phyloP scores from a whole-genome alignment of 108 stramenopile species.

The Cyclotella kingstonii region DNA sequence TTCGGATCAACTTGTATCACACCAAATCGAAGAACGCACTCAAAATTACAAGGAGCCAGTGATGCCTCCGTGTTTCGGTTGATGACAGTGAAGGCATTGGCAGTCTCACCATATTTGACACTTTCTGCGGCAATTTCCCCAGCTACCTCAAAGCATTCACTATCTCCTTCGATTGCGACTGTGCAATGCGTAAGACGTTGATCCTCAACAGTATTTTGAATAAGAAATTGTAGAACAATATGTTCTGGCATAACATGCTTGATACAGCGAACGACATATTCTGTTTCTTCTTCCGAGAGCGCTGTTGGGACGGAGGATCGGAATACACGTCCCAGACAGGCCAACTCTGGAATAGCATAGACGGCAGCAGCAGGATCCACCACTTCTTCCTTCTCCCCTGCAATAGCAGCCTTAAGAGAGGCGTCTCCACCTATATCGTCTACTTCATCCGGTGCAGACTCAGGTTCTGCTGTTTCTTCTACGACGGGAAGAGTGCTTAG shows the following conservation, averaged over 20 bases:
- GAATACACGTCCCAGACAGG: slow-evolving; percentile 68
- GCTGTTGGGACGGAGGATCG: slow-evolving; percentile 46
- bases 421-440: slow-evolving; percentile 37
- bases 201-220: slow-evolving; percentile 87
- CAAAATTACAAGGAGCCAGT: slow-evolving; percentile 48
- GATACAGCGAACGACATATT: slow-evolving; percentile 74
- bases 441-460: slow-evolving; percentile 12
- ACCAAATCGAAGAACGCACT: slow-evolving; percentile 66
- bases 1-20: slow-evolving; percentile 63
- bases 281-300: slow-evolving; percentile 75
- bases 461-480: slow-evolving; percentile 51
- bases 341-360: slow-evolving; percentile 74
- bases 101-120: slow-evolving; percentile 63
- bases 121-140: slow-evolving; percentile 50
- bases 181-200: slow-evolving; percentile 70
- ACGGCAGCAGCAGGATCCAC: slow-evolving; percentile 60
- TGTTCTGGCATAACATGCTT: slow-evolving; percentile 84
- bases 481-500: slow-evolving; percentile 70
- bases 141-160: slow-evolving; percentile 48
- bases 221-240: slow-evolving; percentile 83
- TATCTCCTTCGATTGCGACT: slow-evolving; percentile 68
- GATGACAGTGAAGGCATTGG: slow-evolving; percentile 65
- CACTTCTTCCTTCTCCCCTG: slow-evolving; percentile 41
- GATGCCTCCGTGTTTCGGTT: slow-evolving; percentile 42
- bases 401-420: slow-evolving; percentile 30